Evolutionary conservation across 2,329 filamentous ascomycete species (phyloP), one percentile per base, ranked within the genome.

Genomic region (Rhynchosporium graminicola): DNA sequence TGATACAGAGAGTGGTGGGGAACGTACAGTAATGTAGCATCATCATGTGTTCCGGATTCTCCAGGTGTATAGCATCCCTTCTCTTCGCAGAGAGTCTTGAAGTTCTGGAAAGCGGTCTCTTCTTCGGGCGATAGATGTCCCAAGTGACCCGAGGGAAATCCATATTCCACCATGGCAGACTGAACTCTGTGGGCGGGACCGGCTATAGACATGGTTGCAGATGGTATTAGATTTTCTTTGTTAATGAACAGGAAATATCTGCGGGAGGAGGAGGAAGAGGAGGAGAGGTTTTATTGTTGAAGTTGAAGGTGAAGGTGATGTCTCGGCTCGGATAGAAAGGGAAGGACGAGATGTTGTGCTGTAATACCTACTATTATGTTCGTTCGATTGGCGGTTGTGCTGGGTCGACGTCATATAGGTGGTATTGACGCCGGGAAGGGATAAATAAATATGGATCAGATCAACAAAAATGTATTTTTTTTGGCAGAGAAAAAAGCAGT

Each of bases 121-220:
- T 97, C 90, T 57, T 84, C 80, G 26, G 82, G 78, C 31, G 80
- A 90, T 64, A 97, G 81, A 76, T 94, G 88, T 55, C 91, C 88
- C 51, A 94, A 79, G 74, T 96, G 92, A n/a, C 91, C 92, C 55
- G 83, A 79, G 2, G 90, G 90, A 75, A 89, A 93, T 66, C 80
- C 82, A 68, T 79, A 73, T 48, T 80, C 79, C 33, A 71, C 69
- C 38, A 71, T 69, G 3, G 74, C 73, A 36, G 69, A 72, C 52
- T 72, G 67, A 31, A 75, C 73, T 68, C 72, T 66, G 63, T 73
- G 71, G 12, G 70, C 71, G 40, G 71, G 71, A 15, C 71, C 71
- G 36, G 67, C 66, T 48, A 68, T 70, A 26, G 71, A 69, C 69
- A 70, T 69, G 52, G 60, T 61, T 67, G 36, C 43, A 56, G 54